phyloP scores from a whole-genome alignment of 345 rosid species.

The Lenwebbia sp. region DNA sequence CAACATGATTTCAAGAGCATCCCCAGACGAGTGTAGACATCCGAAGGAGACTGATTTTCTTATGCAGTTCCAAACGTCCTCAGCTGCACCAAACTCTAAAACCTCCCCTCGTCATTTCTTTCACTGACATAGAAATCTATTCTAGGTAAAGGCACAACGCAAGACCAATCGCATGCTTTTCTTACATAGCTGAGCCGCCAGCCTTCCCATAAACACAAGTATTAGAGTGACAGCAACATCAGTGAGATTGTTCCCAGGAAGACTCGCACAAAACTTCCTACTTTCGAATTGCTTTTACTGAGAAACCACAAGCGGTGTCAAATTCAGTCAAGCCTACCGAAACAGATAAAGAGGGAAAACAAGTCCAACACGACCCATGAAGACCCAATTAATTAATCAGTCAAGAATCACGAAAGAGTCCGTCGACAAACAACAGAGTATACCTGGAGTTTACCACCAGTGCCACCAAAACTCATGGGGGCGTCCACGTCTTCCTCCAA shows the following conservation, averaged over 20 bases:
- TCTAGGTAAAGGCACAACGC: neutral
- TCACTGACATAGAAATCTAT: neutral
- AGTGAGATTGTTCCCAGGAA: neutral
- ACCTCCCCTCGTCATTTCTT: neutral
- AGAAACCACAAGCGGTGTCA: neutral
- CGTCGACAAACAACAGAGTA: neutral
- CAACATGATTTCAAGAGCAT: neutral
- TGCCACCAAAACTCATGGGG: conserved; percentile 68
- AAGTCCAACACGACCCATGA: neutral
- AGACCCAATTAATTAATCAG: neutral
- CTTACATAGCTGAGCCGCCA: neutral
- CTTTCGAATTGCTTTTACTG: neutral
- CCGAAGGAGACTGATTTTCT: neutral
- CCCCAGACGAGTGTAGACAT: neutral
- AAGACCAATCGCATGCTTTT: neutral
- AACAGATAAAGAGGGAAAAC: neutral
- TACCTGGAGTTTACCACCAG: conserved; percentile 80
- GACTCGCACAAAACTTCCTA: neutral
- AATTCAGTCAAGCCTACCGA: neutral
- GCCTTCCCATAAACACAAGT: neutral
- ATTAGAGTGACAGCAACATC: neutral
- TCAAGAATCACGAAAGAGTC: neutral
- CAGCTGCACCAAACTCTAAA: neutral
- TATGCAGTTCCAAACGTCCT: neutral
- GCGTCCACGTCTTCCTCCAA: conserved; percentile 47